These are phyloP conservation scores for Dactylonectria estremocensis DNA, from an alignment of 2,329 filamentous ascomycete genomes.

Conservation along the genomic window DNA sequence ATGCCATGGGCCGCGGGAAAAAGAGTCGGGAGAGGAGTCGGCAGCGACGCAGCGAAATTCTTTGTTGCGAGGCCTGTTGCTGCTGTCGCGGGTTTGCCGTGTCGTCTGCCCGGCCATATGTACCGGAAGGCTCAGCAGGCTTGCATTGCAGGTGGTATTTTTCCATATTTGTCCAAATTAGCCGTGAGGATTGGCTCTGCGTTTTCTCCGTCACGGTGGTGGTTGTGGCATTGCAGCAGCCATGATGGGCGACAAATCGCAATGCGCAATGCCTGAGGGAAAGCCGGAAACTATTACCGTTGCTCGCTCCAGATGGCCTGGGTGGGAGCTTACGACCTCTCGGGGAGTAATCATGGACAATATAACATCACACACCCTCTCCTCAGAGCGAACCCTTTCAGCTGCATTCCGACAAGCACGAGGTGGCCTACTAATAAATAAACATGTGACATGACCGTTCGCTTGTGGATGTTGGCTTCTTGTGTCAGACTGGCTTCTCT, in stretches of 20 bases:
- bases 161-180: neutral
- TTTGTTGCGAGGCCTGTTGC: neutral
- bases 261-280: no score
- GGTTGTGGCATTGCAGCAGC: neutral
- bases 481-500: conserved; percentile 18
- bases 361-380: neutral
- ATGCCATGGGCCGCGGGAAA: conserved; percentile 31
- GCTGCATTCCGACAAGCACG: neutral
- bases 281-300: no score
- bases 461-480: neutral
- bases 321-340: no score
- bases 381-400: neutral
- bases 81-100: neutral
- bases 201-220: neutral
- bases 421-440: neutral
- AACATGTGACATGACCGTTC: conserved; percentile 24
- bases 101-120: neutral
- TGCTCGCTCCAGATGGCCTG: no score
- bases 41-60: conserved; percentile 15
- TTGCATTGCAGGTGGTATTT: neutral
- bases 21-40: conserved; percentile 25
- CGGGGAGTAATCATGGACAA: no score
- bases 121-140: no score
- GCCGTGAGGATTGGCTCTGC: neutral
- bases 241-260: neutral